Conservation (phyloP, 495 filamentous ascomycete genomes). For the Penicillium longicatenatum region DNA sequence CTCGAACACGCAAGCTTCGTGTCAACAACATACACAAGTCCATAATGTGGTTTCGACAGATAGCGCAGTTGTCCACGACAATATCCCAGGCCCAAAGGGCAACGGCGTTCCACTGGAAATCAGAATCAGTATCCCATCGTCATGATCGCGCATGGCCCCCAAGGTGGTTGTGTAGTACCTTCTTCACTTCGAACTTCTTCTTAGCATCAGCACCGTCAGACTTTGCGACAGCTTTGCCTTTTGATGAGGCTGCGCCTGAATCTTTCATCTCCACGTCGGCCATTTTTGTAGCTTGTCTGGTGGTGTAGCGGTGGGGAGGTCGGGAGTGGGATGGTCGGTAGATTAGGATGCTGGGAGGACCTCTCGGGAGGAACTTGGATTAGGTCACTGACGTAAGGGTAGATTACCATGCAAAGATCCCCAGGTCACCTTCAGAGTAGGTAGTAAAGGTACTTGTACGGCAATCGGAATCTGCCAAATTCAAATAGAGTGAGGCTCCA, state of each 20-base stretch:
- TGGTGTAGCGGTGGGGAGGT: background rate
- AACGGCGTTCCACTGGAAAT: slow-evolving; percentile 92
- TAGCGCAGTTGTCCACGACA: slow-evolving; percentile 99
- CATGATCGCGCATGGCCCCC: slow-evolving; percentile 11
- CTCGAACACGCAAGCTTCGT: background rate
- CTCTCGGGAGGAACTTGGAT: slow-evolving; percentile 3
- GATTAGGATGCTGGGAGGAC: slow-evolving; percentile 9
- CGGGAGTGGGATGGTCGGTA: slow-evolving; percentile 4
- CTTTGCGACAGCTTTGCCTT: slow-evolving; percentile 65
- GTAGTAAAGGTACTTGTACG: background rate
- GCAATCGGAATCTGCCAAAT: background rate
- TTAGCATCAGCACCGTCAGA: slow-evolving; percentile 68
- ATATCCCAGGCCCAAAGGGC: slow-evolving; percentile 99
- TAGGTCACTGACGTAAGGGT: background rate
- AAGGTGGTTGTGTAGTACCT: slow-evolving; percentile 58
- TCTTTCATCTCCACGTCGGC: slow-evolving; percentile 98
- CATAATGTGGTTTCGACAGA: slow-evolving; percentile 99
- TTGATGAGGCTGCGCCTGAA: slow-evolving; percentile 56
- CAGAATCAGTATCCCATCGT: slow-evolving; percentile 7
- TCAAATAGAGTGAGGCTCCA: background rate
- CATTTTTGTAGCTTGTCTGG: slow-evolving; percentile 54
- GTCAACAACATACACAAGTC: slow-evolving; percentile 75
- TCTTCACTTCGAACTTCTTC: slow-evolving; percentile 98
- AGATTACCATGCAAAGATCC: background rate
- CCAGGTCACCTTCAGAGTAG: background rate